Conservation (phyloP, 306 rosid genomes). For the Lablab purpureus region DNA sequence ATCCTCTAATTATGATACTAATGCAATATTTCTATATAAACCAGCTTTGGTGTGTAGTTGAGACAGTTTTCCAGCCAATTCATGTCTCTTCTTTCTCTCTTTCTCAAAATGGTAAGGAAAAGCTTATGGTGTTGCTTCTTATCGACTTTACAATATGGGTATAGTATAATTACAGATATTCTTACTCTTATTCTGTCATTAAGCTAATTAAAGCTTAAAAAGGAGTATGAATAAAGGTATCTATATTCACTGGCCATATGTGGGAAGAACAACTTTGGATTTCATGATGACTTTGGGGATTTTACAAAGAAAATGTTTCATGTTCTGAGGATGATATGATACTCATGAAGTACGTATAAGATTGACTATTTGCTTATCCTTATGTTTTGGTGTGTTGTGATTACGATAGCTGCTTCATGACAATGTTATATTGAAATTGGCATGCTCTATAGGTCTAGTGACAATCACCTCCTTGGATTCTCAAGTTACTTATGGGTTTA, state of each 20-base stretch:
- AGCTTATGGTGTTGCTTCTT: constrained; percentile 1
- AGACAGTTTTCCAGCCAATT: no score
- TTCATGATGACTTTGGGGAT: not conserved
- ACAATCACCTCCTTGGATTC: not conserved
- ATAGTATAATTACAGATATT: not conserved
- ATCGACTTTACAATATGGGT: not conserved
- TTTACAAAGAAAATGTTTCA: not conserved
- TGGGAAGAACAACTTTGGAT: constrained; percentile 21
- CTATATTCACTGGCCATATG: not conserved
- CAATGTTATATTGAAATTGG: constrained; percentile 1
- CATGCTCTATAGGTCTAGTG: not conserved
- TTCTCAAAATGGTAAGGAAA: not conserved
- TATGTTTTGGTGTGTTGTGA: not conserved
- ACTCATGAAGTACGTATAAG: not conserved
- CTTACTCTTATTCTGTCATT: not conserved
- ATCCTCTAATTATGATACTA: no score
- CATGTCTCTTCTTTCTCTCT: no score
- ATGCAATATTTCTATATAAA: no score
- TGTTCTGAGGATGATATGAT: not conserved
- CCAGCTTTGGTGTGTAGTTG: no score
- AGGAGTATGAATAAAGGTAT: not conserved
- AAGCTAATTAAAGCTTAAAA: not conserved
- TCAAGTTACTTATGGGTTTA: constrained; percentile 2
- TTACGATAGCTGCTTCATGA: constrained; percentile 3
- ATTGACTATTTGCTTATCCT: constrained; percentile 1